Evolutionary conservation across 108 stramenopile genomes (phyloP).

Genomic region (Nitzschia sp.): DNA sequence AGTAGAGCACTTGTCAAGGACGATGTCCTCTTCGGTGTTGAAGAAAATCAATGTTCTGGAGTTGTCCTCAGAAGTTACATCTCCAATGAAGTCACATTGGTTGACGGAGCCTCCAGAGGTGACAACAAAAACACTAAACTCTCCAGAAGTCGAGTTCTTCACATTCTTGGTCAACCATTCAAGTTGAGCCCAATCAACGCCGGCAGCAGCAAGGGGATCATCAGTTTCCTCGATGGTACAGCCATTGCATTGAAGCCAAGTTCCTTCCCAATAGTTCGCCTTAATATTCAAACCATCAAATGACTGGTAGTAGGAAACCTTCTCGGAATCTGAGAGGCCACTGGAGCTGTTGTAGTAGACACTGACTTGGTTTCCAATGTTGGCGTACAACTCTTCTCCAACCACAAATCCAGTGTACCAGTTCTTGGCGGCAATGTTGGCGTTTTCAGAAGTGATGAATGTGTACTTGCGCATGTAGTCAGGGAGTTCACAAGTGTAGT

Average conservation of each 20-base stretch:
- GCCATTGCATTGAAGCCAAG: background rate
- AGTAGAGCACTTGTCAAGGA: background rate
- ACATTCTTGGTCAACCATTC: conserved; percentile 5
- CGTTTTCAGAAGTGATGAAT: conserved; percentile 6
- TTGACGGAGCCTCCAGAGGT: conserved; percentile 15
- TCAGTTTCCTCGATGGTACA: background rate
- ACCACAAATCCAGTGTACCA: conserved; percentile 22
- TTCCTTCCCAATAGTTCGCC: conserved; percentile 4
- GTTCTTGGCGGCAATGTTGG: conserved; percentile 12
- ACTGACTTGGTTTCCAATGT: conserved; percentile 3
- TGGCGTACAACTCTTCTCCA: conserved; percentile 7
- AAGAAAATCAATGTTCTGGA: conserved; percentile 16
- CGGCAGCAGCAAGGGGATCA: background rate
- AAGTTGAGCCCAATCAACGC: conserved; percentile 5
- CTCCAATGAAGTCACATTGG: background rate
- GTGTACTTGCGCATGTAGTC: conserved; percentile 1
- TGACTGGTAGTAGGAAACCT: background rate
- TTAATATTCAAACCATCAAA: background rate
- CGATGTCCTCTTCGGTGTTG: conserved; percentile 19
- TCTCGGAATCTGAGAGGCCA: background rate
- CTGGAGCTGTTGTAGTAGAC: conserved; percentile 1
- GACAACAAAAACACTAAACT: conserved; percentile 1
- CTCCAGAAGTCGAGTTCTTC: background rate
- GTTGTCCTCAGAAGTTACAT: conserved; percentile 16
- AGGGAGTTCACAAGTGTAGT: background rate